Evolutionary conservation across 2,329 filamentous ascomycete genomes (phyloP).

Genomic region (Blumeria graminis): DNA sequence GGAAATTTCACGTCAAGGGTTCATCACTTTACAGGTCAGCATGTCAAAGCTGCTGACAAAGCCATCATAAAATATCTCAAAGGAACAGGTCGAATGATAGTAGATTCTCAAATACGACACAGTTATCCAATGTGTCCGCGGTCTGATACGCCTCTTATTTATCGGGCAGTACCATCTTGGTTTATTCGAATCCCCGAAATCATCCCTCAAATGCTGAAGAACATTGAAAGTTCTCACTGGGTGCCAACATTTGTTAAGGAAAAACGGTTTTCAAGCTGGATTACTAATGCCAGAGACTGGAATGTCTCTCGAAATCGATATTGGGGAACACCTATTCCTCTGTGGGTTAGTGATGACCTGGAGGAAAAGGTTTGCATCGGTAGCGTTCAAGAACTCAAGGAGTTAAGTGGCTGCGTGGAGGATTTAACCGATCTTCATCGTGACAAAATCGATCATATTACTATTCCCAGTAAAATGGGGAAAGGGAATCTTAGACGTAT

Average conservation of each 20-base stretch:
- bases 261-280: constrained; percentile 77
- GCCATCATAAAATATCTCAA: constrained; percentile 80
- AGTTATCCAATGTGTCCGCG: constrained; percentile 86
- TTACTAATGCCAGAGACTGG: constrained; percentile 78
- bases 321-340: constrained; percentile 79
- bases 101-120: constrained; percentile 72
- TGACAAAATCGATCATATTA: constrained; percentile 83
- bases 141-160: constrained; percentile 87
- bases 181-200: constrained; percentile 73
- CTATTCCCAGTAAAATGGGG: constrained; percentile 72
- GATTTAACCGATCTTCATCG: constrained; percentile 72
- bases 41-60: constrained; percentile 85
- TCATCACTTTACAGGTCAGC: constrained; percentile 57
- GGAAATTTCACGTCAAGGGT: constrained; percentile 60
- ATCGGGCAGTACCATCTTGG: constrained; percentile 80
- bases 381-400: constrained; percentile 60
- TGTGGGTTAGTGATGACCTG: constrained; percentile 79
- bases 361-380: constrained; percentile 73
- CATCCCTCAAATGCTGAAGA: constrained; percentile 71
- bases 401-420: constrained; percentile 66
- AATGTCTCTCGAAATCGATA: constrained; percentile 85
- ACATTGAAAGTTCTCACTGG: constrained; percentile 78
- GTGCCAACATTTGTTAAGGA: constrained; percentile 80
- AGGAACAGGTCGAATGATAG: constrained; percentile 47
- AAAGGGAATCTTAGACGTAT: constrained; percentile 62